Percentiles rank a stretch among this genome's conserved stretches.
These are phyloP conservation scores for Penicillium malachiteum DNA, from an alignment of 495 filamentous ascomycete genomes.

Conservation along the genomic window DNA sequence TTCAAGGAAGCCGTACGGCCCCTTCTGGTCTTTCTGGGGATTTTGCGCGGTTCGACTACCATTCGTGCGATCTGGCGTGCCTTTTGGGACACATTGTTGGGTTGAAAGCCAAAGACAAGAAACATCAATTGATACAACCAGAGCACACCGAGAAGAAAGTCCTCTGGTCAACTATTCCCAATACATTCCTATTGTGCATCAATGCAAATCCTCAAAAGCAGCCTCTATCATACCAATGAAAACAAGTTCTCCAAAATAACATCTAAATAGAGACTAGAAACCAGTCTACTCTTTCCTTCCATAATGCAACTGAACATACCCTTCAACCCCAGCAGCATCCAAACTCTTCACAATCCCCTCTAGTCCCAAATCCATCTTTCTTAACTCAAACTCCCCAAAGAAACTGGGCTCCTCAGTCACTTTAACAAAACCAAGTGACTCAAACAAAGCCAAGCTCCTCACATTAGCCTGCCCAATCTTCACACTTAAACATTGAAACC, in stretches of 20 bases:
- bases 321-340: constrained; percentile 31
- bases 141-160: too few relatives aligned
- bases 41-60: too few relatives aligned
- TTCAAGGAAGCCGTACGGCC: too few relatives aligned
- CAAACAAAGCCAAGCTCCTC: constrained; percentile 59
- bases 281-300: constrained; percentile 7
- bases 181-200: not conserved
- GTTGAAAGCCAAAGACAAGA: too few relatives aligned
- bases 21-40: too few relatives aligned
- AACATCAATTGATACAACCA: too few relatives aligned
- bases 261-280: too few relatives aligned
- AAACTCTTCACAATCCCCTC: constrained; percentile 23
- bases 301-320: constrained; percentile 45
- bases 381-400: constrained; percentile 66
- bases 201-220: not conserved
- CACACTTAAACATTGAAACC: constrained; percentile 48
- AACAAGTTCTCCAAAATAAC: too few relatives aligned
- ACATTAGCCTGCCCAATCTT: constrained; percentile 60
- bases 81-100: too few relatives aligned
- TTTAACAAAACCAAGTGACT: constrained; percentile 55
- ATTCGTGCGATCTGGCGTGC: too few relatives aligned
- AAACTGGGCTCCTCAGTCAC: constrained; percentile 53
- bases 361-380: constrained; percentile 34
- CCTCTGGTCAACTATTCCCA: too few relatives aligned
- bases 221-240: not conserved